phyloP scores from a whole-genome alignment of 768 basidiomycete genomes.

The Cytidiella melzeri region DNA sequence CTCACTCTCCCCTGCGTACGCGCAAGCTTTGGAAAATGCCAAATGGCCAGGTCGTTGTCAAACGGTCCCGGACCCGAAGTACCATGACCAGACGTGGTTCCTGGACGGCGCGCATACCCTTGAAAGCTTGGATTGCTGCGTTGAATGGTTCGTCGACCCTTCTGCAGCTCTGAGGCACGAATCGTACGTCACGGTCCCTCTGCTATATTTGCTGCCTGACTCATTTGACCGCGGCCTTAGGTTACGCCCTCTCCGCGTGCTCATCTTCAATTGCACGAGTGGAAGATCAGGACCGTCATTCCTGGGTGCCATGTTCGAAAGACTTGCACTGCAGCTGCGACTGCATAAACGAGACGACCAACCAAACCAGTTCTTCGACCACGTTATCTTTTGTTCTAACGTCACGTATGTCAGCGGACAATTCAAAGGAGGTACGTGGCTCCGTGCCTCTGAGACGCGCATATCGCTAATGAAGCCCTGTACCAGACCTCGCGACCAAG shows the following conservation, averaged over 20 bases:
- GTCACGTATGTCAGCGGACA: conserved; percentile 87
- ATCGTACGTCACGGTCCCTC: too few relatives aligned
- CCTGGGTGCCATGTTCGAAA: conserved; percentile 51
- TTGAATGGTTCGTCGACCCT: conserved; percentile 80
- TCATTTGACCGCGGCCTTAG: conserved; percentile 5
- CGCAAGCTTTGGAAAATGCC: conserved; percentile 58
- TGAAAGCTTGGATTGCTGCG: conserved; percentile 83
- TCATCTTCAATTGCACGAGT: conserved; percentile 94
- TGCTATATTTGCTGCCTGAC: too few relatives aligned
- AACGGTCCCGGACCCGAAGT: conserved; percentile 56
- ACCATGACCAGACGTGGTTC: conserved; percentile 66
- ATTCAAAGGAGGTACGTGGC: conserved; percentile 75
- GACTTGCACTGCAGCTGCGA: conserved; percentile 42
- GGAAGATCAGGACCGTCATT: conserved; percentile 79
- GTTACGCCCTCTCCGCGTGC: conserved; percentile 38
- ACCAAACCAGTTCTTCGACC: conserved; percentile 57
- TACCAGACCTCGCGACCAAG: conserved; percentile 69
- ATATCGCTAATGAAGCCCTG: not conserved
- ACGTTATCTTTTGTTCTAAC: conserved; percentile 93
- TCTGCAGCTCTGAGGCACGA: conserved; percentile 46
- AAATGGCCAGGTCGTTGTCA: conserved; percentile 97
- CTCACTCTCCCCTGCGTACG: conserved; percentile 45
- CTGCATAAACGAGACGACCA: conserved; percentile 32
- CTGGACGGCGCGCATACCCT: conserved; percentile 94
- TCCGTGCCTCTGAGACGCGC: conserved; percentile 9